Evolutionary conservation across 2,329 filamentous ascomycete genomes (phyloP).

Genomic region (Aspergillus chevalieri): DNA sequence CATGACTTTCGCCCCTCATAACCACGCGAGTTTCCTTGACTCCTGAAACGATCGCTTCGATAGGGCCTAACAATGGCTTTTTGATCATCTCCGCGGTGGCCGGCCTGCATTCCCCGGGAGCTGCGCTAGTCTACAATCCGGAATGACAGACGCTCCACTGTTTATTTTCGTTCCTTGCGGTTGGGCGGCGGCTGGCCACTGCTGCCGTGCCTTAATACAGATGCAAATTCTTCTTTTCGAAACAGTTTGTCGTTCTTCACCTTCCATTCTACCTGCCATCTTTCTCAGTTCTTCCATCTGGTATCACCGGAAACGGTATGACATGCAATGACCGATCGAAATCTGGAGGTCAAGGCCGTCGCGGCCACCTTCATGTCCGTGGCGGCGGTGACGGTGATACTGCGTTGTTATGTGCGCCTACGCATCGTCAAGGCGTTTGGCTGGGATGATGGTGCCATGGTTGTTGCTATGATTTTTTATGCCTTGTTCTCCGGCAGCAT

Average conservation of each 20-base stretch:
- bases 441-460: constrained; percentile 28
- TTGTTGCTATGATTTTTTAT: constrained; percentile 23
- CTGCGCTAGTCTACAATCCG: no score
- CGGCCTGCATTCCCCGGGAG: no score
- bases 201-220: no score
- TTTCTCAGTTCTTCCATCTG: not conserved
- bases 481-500: constrained; percentile 25
- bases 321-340: constrained; percentile 18
- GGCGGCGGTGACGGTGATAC: constrained; percentile 19
- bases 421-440: constrained; percentile 27
- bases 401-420: constrained; percentile 28
- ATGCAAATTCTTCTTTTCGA: no score
- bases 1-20: no score
- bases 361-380: constrained; percentile 24
- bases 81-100: no score
- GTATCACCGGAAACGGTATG: not conserved
- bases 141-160: no score
- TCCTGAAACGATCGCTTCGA: no score
- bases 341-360: constrained; percentile 17
- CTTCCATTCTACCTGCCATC: not conserved
- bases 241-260: not conserved
- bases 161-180: no score
- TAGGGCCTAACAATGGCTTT: no score
- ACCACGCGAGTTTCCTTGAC: no score
- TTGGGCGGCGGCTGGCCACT: no score